phyloP scores from a whole-genome alignment of 352 stramenopile genomes.

The Achlya hypogyna region DNA sequence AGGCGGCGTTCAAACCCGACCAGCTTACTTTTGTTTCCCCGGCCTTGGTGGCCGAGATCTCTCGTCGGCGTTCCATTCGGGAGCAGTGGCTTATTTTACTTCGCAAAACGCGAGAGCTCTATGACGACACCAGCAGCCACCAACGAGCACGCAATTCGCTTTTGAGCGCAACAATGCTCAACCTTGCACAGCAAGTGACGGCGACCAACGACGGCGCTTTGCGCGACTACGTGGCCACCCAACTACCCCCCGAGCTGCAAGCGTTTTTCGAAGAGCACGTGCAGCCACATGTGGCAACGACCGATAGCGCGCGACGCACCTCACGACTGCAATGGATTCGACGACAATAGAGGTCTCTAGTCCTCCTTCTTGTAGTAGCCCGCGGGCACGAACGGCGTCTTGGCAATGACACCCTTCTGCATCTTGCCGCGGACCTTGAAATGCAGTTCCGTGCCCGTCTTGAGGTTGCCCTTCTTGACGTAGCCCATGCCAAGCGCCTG shows the following conservation, averaged over 20 bases:
- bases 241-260: neutral
- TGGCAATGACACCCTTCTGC: constrained; percentile 87
- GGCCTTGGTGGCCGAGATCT: neutral
- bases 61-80: neutral
- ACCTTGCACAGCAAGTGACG: neutral
- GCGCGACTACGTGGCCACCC: neutral
- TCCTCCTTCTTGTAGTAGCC: constrained; percentile 93
- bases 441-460: constrained; percentile 90
- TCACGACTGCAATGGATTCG: neutral
- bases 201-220: neutral
- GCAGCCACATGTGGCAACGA: neutral
- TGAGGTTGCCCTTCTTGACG: constrained; percentile 85
- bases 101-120: neutral
- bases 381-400: constrained; percentile 97
- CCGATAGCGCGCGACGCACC: neutral
- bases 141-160: no score
- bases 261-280: constrained; percentile 5
- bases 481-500: constrained; percentile 98
- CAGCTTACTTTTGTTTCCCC: neutral
- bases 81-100: neutral
- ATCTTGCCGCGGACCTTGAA: constrained; percentile 95
- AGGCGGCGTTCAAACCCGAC: neutral
- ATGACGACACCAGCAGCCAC: neutral
- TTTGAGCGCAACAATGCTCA: neutral
- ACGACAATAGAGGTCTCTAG: neutral